These are phyloP conservation scores for Agastache rugosa DNA, from an alignment of 257 asterid species.

Conservation along the genomic window DNA sequence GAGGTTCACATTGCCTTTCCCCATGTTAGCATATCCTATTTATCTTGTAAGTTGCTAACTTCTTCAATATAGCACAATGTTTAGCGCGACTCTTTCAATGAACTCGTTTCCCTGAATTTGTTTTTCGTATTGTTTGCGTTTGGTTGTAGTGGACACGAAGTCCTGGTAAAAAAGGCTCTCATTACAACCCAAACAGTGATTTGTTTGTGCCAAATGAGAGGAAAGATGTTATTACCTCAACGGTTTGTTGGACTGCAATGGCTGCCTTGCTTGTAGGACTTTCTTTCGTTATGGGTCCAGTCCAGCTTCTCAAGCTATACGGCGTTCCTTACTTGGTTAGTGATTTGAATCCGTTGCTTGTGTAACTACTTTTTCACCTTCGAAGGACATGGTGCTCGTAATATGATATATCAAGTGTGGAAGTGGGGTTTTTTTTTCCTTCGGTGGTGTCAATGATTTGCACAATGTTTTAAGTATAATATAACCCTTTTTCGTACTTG, in stretches of 20 bases:
- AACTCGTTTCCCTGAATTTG: not conserved
- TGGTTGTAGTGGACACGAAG: constrained; percentile 52
- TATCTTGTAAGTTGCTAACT: constrained; percentile 64
- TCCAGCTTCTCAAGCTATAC: constrained; percentile 47
- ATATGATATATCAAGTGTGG: not conserved
- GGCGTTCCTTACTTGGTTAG: constrained; percentile 56
- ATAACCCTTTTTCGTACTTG: not conserved
- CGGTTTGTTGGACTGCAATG: constrained; percentile 55
- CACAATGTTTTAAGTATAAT: not conserved
- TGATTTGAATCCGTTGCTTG: not conserved
- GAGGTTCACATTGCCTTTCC: constrained; percentile 92
- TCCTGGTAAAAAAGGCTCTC: constrained; percentile 60
- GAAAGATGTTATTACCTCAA: constrained; percentile 50
- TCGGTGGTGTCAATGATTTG: not conserved
- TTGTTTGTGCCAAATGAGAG: constrained; percentile 52
- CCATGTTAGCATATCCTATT: constrained; percentile 87
- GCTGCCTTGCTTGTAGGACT: constrained; percentile 44
- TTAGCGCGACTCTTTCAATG: not conserved
- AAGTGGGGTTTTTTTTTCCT: not conserved
- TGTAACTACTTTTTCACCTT: not conserved
- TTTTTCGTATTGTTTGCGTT: not conserved
- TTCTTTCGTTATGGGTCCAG: constrained; percentile 46
- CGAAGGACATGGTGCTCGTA: not conserved
- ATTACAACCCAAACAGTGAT: constrained; percentile 50
- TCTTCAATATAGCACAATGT: not conserved